A percentile compares a stretch with the other conserved stretches of the same genome.
Conservation (phyloP, 2,329 filamentous ascomycete species). For the Thelonectria olida region DNA sequence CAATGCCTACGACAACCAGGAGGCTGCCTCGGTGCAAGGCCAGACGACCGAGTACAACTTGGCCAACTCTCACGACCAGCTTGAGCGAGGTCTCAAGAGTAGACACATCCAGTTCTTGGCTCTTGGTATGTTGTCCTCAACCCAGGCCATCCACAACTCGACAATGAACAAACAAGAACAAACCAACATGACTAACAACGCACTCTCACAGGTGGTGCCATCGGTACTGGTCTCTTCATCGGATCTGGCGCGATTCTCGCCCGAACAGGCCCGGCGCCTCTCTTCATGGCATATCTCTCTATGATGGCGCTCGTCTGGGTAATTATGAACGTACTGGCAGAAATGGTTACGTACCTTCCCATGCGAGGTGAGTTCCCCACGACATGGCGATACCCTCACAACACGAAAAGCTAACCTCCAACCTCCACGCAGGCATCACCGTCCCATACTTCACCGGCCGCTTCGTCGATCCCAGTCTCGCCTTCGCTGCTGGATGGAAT, state of each 20-base stretch:
- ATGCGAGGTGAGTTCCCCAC: constrained; percentile 52
- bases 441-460: constrained; percentile 65
- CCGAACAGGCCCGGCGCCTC: constrained; percentile 68
- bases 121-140: constrained; percentile 49
- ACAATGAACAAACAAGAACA: not conserved
- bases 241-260: constrained; percentile 67
- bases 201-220: constrained; percentile 53
- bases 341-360: constrained; percentile 64
- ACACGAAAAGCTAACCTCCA: too few relatives aligned
- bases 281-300: constrained; percentile 74
- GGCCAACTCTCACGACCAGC: constrained; percentile 52
- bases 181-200: not conserved
- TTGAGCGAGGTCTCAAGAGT: constrained; percentile 66
- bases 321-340: constrained; percentile 63
- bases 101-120: constrained; percentile 70
- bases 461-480: constrained; percentile 63
- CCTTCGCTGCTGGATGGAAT: constrained; percentile 68
- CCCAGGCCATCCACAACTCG: not conserved
- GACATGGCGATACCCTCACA: constrained; percentile 49
- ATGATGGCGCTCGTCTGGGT: constrained; percentile 64
- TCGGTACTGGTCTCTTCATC: constrained; percentile 72
- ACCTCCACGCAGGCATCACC: constrained; percentile 65
- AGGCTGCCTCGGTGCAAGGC: constrained; percentile 32
- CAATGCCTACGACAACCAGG: constrained; percentile 39
- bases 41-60: constrained; percentile 47